Base-by-base conservation (phyloP, 352 stramenopile species). In the Phytophthora fragariaefolia region DNA sequence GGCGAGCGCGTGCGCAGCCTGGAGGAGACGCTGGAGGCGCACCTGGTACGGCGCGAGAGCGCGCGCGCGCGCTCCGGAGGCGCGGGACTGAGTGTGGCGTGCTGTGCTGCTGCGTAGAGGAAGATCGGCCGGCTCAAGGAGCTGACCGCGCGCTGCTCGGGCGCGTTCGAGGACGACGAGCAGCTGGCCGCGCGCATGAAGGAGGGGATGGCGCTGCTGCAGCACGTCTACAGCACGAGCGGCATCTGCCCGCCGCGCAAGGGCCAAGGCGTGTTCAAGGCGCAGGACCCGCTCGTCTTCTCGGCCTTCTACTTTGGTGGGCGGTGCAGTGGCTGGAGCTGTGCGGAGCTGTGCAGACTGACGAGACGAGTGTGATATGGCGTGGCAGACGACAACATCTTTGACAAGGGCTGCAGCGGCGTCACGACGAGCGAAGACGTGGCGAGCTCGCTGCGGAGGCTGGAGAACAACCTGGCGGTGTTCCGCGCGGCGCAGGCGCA, bases 111-210 rank as follows among this genome's bases (percentile, higher is more conserved):
- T 58, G 17, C 58, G 18, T 51, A 91, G 84, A 72, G 72, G 20
- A 92, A 93, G 50, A 66, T 93, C n/a, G 85, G 85, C 0, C 78
- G 85, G 71, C 30, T 93, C 8, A 93, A 92, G 72, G 68, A 91
- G 36, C 45, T 91, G 38, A 77, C 75, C 13, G 82, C 79, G 26
- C 72, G 74, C 62, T 79, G 71, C 28, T 64, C 77, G 30, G 51
- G 56, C 13, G 43, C 30, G 17, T 81, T 80, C 48, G 30, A 27
- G 8, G 64, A 77, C 65, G 81, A 72, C 47, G 63, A 82, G 0
- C 45, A 85, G 24, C 56, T 87, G 18, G 47, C 26, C 27, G 30
- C 26, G 30, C 74, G 80, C 22, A 78, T 89, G 59, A 69, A 66
- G 47, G 74, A 89, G 17, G 79, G 74, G 8, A 69, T 89, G 57